Evolutionary conservation across 1,284 basidiomycete species (phyloP), one percentile per base, ranked within the genome.

Genomic region (Apiotrichum domesticum): DNA sequence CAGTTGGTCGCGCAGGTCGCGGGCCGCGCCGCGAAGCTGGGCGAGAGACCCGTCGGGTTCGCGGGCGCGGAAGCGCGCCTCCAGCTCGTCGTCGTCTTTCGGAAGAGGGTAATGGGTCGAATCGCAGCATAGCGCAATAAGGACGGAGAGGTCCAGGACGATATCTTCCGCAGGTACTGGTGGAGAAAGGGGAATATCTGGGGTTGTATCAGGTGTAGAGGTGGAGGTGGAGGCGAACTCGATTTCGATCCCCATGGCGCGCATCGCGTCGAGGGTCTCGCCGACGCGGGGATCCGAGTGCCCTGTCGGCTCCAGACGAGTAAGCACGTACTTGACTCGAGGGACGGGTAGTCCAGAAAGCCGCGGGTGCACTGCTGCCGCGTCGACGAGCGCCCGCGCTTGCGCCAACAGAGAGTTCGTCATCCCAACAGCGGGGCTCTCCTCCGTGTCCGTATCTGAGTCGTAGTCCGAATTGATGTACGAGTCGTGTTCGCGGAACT

Each of bases 61-160:
- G 3, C 63, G 32, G 0, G 63, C 42, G 9, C 71, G 78, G 66
- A 88, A 91, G 2, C 87, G 81, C 13, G 72, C 66, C 39, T 83
- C 79, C 0, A 87, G 85, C 47, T 69, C 71, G 1, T 82, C 80
- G 0, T 79, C 64, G 1, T 80, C 79, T 0, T 54, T 42, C 0
- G 89, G 89, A 0, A 90, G 77, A 0, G 82, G 78, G 0, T 85
- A 79, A 70, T 92, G 90, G 0, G 88, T 86, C 50, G 89, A 83
- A 65, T 92, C 89, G 32, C 88, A 90, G 41, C 88, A 83, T 34
- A 93, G 80, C 0, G 90, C 90, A 52, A 92, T 87, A 52, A 93
- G 80, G 1, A 87, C 80, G 0, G 88, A 90, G 7, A 92, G 79
- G 70, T 92, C 90, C 39, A 91, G 80, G 62, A 90, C 87, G 70